Evolutionary conservation across 164 flowering plant species (phyloP).

Genomic region (Echeveria elegans): DNA sequence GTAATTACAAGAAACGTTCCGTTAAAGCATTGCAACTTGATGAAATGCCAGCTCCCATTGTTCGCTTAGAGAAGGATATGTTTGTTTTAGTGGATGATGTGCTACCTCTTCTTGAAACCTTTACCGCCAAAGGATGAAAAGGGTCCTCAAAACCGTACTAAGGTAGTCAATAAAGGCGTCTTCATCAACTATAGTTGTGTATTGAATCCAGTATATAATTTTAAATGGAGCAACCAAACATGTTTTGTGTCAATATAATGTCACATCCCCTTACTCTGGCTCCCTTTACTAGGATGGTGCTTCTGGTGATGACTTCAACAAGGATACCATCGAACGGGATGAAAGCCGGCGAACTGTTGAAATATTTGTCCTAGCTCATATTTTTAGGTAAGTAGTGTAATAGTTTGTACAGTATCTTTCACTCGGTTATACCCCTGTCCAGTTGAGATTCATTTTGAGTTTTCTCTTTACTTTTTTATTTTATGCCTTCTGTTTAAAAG

Average conservation of each 20-base stretch:
- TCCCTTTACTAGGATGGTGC: constrained; percentile 51
- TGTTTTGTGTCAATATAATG: not conserved
- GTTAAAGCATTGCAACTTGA: constrained; percentile 42
- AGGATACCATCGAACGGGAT: constrained; percentile 92
- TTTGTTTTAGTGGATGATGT: constrained; percentile 90
- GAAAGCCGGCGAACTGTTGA: constrained; percentile 96
- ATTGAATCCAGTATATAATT: not conserved
- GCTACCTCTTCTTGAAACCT: constrained; percentile 64
- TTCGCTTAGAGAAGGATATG: constrained; percentile 71
- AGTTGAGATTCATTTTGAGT: not conserved
- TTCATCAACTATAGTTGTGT: not conserved
- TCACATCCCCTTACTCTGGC: not conserved
- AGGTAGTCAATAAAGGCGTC: constrained; percentile 31
- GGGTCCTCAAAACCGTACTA: constrained; percentile 91
- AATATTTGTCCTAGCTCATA: constrained; percentile 86
- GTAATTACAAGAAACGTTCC: constrained; percentile 41
- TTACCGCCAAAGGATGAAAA: constrained; percentile 96
- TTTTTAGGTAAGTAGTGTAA: constrained; percentile 58
- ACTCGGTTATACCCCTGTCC: not conserved
- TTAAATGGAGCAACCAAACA: not conserved
- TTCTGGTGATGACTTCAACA: constrained; percentile 84
- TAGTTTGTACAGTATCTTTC: not conserved
- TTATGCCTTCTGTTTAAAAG: not conserved
- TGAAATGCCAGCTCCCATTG: constrained; percentile 67
- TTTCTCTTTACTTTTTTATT: constrained; percentile 14